Evolutionary conservation across 768 basidiomycete genomes (phyloP).

Genomic region (Leccinum longicurvipes): DNA sequence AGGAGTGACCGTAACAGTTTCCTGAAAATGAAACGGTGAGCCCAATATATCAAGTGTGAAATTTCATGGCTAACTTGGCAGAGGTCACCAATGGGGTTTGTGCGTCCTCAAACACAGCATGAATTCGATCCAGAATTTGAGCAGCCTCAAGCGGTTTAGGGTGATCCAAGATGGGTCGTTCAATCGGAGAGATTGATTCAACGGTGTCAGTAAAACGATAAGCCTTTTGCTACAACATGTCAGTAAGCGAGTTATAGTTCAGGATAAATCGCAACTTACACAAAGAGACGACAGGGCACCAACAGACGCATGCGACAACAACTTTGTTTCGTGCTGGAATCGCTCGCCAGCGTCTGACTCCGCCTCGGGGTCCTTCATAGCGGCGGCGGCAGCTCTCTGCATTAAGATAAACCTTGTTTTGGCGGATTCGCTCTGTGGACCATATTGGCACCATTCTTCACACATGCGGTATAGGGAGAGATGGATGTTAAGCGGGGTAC

Average conservation of each 20-base stretch:
- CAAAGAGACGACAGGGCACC: slow-evolving; percentile 85
- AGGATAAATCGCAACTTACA: slow-evolving; percentile 47
- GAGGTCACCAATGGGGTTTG: slow-evolving; percentile 47
- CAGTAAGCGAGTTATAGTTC: neutral
- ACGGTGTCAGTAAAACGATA: slow-evolving; percentile 63
- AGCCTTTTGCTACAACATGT: slow-evolving; percentile 61
- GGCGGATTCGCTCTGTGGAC: slow-evolving; percentile 67
- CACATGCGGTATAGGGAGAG: slow-evolving; percentile 79
- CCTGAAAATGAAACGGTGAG: slow-evolving; percentile 37
- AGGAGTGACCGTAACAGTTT: slow-evolving; percentile 74
- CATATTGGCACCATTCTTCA: slow-evolving; percentile 92
- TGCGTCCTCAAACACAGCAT: slow-evolving; percentile 63
- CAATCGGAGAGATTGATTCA: slow-evolving; percentile 58
- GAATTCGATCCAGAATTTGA: slow-evolving; percentile 60
- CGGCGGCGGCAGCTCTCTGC: slow-evolving; percentile 60
- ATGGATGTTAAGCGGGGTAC: slow-evolving; percentile 70
- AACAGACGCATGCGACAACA: slow-evolving; percentile 78
- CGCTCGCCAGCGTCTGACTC: slow-evolving; percentile 52
- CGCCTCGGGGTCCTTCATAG: slow-evolving; percentile 51
- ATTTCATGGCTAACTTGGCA: slow-evolving; percentile 56
- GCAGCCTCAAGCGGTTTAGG: slow-evolving; percentile 51
- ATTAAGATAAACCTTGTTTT: slow-evolving; percentile 69
- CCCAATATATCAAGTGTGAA: slow-evolving; percentile 7
- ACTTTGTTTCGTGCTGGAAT: slow-evolving; percentile 65
- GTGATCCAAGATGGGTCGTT: slow-evolving; percentile 48